Base-by-base conservation (phyloP, 2,329 filamentous ascomycete species). In the Penicillium sp. region DNA sequence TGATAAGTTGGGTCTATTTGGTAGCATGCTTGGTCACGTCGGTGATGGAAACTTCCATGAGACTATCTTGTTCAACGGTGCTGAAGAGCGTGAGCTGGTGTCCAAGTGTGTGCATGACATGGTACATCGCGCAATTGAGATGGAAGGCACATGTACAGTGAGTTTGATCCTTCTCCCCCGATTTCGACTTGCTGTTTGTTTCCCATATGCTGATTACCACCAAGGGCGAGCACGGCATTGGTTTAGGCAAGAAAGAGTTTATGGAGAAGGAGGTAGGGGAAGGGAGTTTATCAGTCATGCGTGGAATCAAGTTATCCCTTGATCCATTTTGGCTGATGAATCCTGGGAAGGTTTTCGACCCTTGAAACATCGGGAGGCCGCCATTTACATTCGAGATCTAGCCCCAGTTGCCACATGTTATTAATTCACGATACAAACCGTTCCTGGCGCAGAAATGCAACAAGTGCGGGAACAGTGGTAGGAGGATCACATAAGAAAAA, bases 11-110 rank as follows among this genome's bases (percentile, higher is more conserved):
- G 91, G 90, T 0, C 76, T 96, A 1, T 96, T 96, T 69, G 90
- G 91, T 1, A 92, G 88, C 65, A 89, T 96, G 27, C 78, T 97
- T 3, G 92, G 92, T 3, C 92, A 97, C 67, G 88, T 97, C 53
- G 92, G 92, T 11, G 92, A 96, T 68, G 92, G 92, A 36, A 97
- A 97, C 73, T 97, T 97, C 77, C 92, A 97, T 71, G 88, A 92
- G 70, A 90, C 88, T 68, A 94, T 97, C 74, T 88, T 96, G 75
- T 97, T 96, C 71, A 81, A 79, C 24, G 80, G 92, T 50, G 81
- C 83, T 3, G 84, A 79, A 24, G 89, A 96, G 73, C 83, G 83
- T 53, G 86, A 82, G 41, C 89, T 88, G 61, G 90, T 94, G 1
- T 89, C 93, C 69, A 82, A 80, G 50, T 91, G 89, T 59, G 90